A percentile compares a stretch with the other conserved stretches of the same genome.
These are phyloP conservation scores for Sabuloglossum arenarium DNA, from an alignment of 495 filamentous ascomycete species.

Conservation along the genomic window DNA sequence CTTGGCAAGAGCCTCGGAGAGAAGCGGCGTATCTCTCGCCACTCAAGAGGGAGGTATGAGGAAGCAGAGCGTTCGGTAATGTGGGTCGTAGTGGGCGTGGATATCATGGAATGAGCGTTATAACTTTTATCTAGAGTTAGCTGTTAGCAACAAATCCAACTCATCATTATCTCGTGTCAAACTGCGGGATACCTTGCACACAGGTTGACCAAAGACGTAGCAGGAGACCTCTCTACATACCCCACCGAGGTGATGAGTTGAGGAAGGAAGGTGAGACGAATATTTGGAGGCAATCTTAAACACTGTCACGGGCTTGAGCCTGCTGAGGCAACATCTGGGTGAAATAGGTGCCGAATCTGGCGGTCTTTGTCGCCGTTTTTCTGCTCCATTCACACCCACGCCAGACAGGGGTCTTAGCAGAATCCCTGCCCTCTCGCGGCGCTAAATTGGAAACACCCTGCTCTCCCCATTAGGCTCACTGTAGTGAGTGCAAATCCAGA, in stretches of 20 bases:
- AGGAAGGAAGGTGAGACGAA: neutral
- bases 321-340: no score
- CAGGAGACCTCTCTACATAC: neutral
- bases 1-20: neutral
- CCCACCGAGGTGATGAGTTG: neutral
- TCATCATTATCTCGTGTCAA: neutral
- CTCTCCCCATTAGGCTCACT: no score
- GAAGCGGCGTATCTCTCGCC: neutral
- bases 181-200: neutral
- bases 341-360: no score
- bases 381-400: no score
- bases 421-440: no score
- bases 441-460: no score
- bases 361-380: no score
- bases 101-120: neutral
- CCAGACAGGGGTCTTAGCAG: no score
- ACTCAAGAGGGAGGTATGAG: neutral
- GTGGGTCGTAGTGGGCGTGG: neutral
- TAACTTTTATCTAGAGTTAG: neutral
- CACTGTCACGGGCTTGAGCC: no score
- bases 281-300: neutral
- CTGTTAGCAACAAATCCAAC: neutral
- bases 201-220: neutral
- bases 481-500: no score
- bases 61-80: neutral